A percentile compares a stretch with the other conserved stretches of the same genome.
These are phyloP conservation scores for Saccharomycopsis hybrid DNA, from an alignment of 1,139 yeast genomes.

Conservation along the genomic window DNA sequence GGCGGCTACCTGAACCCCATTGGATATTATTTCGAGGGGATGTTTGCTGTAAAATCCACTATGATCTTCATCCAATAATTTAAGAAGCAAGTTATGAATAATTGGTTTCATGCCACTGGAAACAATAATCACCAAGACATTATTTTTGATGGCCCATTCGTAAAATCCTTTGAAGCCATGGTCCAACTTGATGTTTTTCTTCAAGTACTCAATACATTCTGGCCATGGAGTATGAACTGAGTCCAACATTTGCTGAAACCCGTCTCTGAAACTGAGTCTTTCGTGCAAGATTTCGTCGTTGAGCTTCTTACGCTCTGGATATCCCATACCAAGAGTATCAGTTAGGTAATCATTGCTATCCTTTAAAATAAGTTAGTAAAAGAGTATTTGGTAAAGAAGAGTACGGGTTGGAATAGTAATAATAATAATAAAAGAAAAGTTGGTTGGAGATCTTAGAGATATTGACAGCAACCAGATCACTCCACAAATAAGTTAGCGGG, in stretches of 20 bases:
- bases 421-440: too few relatives aligned
- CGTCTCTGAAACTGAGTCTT: conserved; percentile 67
- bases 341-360: conserved; percentile 92
- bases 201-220: conserved; percentile 66
- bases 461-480: not conserved
- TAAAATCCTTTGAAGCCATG: conserved; percentile 85
- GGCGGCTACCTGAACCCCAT: conserved; percentile 43
- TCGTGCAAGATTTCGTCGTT: conserved; percentile 71
- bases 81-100: conserved; percentile 66
- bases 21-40: conserved; percentile 70
- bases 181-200: conserved; percentile 64
- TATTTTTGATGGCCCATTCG: conserved; percentile 65
- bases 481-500: too few relatives aligned
- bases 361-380: conserved; percentile 26
- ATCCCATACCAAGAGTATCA: conserved; percentile 84
- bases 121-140: conserved; percentile 73
- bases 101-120: conserved; percentile 93
- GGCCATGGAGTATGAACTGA: conserved; percentile 75
- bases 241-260: conserved; percentile 77
- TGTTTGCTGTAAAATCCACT: conserved; percentile 30
- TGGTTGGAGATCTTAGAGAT: not conserved
- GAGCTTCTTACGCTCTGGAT: conserved; percentile 54
- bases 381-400: not conserved
- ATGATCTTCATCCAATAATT: conserved; percentile 76
- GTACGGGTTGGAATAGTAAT: too few relatives aligned